A percentile compares a stretch with the other conserved stretches of the same genome.
phyloP scores from a whole-genome alignment of 345 rosid genomes.

The Laguncularia racemosa region DNA sequence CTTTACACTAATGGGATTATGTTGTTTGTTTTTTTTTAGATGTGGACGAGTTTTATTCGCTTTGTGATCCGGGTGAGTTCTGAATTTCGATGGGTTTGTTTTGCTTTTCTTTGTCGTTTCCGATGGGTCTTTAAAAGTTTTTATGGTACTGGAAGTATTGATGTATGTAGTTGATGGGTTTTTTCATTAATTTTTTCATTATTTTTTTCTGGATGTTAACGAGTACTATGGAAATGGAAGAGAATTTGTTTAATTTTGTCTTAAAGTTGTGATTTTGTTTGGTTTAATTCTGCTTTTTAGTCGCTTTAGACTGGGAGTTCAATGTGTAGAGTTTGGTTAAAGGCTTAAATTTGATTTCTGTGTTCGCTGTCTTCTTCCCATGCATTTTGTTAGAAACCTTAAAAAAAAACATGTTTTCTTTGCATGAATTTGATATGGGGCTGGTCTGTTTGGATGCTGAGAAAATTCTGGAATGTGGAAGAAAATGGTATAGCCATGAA shows the following conservation, averaged over 20 bases:
- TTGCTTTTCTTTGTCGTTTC: not conserved
- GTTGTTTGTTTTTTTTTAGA: slow-evolving; percentile 31
- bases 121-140: not conserved
- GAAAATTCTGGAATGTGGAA: too few relatives aligned
- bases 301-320: not conserved
- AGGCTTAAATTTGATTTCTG: too few relatives aligned
- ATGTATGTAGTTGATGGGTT: not conserved
- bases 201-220: not conserved
- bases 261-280: slow-evolving; percentile 3
- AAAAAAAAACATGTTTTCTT: too few relatives aligned
- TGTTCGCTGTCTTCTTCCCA: too few relatives aligned
- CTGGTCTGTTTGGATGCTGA: too few relatives aligned
- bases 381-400: too few relatives aligned
- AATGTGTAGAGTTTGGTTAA: not conserved
- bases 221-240: not conserved
- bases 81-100: not conserved
- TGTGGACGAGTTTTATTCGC: slow-evolving; percentile 82
- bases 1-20: not conserved
- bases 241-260: not conserved
- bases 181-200: not conserved
- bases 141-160: too few relatives aligned
- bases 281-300: not conserved
- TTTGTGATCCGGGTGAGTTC: slow-evolving; percentile 92
- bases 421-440: too few relatives aligned
- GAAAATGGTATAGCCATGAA: not conserved